Evolutionary conservation across 768 basidiomycete species (phyloP).

Genomic region (Pulveroboletus sp.): DNA sequence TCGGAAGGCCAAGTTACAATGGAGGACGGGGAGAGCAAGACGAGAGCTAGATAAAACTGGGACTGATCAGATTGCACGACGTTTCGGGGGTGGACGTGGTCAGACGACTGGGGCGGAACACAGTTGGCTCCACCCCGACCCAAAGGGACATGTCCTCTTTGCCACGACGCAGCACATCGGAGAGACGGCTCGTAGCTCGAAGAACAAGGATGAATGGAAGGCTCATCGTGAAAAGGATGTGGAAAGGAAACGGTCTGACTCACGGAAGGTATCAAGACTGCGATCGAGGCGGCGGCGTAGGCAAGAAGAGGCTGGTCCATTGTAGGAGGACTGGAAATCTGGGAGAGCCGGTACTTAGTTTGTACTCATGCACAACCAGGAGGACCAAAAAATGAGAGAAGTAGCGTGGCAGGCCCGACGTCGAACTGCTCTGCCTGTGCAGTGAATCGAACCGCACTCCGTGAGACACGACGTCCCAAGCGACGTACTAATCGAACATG

Average conservation of each 20-base stretch:
- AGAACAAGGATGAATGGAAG: constrained; percentile 89
- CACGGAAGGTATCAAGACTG: constrained; percentile 24
- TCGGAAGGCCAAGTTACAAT: constrained; percentile 64
- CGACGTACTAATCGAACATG: no score
- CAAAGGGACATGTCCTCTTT: constrained; percentile 55
- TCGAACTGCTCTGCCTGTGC: not conserved
- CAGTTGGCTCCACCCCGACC: constrained; percentile 39
- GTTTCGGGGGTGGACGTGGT: not conserved
- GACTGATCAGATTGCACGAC: constrained; percentile 11
- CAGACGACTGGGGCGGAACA: constrained; percentile 35
- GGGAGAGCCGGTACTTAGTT: not conserved
- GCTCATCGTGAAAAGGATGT: constrained; percentile 44
- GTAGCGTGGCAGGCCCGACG: not conserved
- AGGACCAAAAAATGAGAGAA: not conserved
- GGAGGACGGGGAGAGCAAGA: constrained; percentile 70
- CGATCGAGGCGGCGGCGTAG: constrained; percentile 18
- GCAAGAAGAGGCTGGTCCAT: constrained; percentile 28
- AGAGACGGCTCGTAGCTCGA: constrained; percentile 63
- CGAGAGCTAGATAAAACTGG: constrained; percentile 65
- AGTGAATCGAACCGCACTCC: not conserved
- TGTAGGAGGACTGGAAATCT: not conserved
- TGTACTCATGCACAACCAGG: constrained; percentile 5
- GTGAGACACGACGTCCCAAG: not conserved
- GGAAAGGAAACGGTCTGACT: constrained; percentile 14
- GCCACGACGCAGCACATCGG: constrained; percentile 47